phyloP scores from a whole-genome alignment of 2,329 filamentous ascomycete species.

The Dichotomopilus funicola region DNA sequence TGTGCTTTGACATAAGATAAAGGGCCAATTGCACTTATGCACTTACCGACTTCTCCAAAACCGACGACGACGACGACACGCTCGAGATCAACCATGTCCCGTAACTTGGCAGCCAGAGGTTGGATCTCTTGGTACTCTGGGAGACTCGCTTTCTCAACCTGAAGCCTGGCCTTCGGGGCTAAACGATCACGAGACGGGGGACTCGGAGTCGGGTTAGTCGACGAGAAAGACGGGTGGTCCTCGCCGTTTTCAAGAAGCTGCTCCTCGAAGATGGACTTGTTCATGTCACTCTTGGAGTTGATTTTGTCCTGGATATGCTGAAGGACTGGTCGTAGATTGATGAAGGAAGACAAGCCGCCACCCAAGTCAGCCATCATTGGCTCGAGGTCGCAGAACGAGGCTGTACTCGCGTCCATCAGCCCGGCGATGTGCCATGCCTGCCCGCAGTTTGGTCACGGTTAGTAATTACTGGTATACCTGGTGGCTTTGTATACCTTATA shows the following conservation, averaged over 20 bases:
- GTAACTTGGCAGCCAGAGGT: conserved; percentile 79
- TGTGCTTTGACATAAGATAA: not conserved
- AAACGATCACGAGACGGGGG: conserved; percentile 97
- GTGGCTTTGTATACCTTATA: not conserved
- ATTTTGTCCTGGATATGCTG: conserved; percentile 91
- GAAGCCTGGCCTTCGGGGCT: conserved; percentile 87
- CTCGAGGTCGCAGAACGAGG: conserved; percentile 90
- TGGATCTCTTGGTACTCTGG: conserved; percentile 56
- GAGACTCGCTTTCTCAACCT: conserved; percentile 41
- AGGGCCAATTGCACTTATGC: not conserved
- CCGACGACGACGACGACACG: conserved; percentile 97
- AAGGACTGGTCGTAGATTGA: conserved; percentile 70
- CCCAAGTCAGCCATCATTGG: conserved; percentile 97
- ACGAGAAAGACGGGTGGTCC: conserved; percentile 84
- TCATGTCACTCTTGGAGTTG: conserved; percentile 87
- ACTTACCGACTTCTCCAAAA: conserved; percentile 72
- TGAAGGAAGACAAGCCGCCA: conserved; percentile 51
- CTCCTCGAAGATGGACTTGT: conserved; percentile 91
- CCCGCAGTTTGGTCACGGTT: not conserved
- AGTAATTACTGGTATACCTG: not conserved
- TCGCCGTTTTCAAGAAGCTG: conserved; percentile 97
- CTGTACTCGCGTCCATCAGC: conserved; percentile 88
- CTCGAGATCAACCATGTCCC: conserved; percentile 97
- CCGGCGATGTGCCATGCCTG: conserved; percentile 84
- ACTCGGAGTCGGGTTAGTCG: conserved; percentile 86